Base-by-base conservation (phyloP, 2,329 filamentous ascomycete genomes). In the Fusarium goolgardi region DNA sequence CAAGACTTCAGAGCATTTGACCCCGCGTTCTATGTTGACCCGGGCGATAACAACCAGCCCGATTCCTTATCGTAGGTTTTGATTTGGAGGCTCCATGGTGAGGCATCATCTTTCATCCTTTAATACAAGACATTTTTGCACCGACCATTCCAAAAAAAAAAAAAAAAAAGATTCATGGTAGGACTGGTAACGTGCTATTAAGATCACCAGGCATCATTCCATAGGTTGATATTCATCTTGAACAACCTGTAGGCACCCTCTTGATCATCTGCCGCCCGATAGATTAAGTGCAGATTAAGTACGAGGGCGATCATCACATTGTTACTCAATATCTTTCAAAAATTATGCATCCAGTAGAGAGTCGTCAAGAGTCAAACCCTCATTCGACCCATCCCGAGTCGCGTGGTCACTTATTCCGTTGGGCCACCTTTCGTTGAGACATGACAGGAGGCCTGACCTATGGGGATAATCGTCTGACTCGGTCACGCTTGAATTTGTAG, bases 401-500 rank as follows among this genome's bases (percentile, higher is more conserved):
- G 61, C 41, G 61, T 69, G 66, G 52, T 32, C 39, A 43, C 37
- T 29, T 20, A 35, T 47, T 23, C 46, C 29, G 8, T 8, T 45
- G 12, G 49, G 29, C 39, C 25, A 29, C 59, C 53, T 44, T 37
- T 62, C 27, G 21, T 25, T 20, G 27, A 32, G 65, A 55, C 62
- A 69, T 49, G 47, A 59, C 44, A 23, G 47, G 35, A 34, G 43
- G 27, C 23, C 47, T 62, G 60, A 59, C 34, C 41, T 34, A 37
- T 45, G 51, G 34, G 27, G 47, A 11, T 55, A 49, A 54, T 59
- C 66, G 47, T 46, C 58, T 69, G 66, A 69, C 62, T 59, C 35
- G 52, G 57, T 59, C 66, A 69, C 54, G 47, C 31, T 43, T 34
- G 21, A 35, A 32, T 32, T 34, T 37, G 21, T 44, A 21, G 20